Evolutionary conservation across 257 asterid species (phyloP).

Genomic region (Asclepias syriaca): DNA sequence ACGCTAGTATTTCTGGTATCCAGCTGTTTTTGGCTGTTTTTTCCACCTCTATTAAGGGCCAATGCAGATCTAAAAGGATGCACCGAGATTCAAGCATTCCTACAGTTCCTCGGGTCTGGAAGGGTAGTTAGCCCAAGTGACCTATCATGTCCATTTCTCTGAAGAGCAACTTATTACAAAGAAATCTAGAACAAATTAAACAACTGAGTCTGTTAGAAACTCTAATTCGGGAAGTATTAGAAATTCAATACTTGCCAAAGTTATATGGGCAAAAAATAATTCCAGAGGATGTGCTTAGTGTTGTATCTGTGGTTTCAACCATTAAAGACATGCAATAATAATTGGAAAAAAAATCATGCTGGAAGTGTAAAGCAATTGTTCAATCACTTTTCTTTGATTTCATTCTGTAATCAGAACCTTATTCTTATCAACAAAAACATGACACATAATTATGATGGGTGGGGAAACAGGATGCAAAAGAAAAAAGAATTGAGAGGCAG

Average conservation of each 20-base stretch:
- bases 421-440: not conserved
- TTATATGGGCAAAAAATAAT: not conserved
- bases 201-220: not conserved
- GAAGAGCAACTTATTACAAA: not conserved
- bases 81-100: conserved; percentile 37
- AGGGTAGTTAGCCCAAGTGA: conserved; percentile 34
- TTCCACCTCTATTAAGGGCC: conserved; percentile 43
- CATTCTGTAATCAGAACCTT: not conserved
- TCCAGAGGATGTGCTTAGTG: not conserved
- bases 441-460: not conserved
- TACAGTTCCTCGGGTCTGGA: conserved; percentile 32
- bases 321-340: not conserved
- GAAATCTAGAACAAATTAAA: not conserved
- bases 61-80: conserved; percentile 38
- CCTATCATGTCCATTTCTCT: conserved; percentile 38
- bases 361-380: no score
- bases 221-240: not conserved
- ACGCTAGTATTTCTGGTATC: conserved; percentile 27
- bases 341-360: not conserved
- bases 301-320: not conserved
- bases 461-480: not conserved
- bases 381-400: not conserved
- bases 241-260: not conserved
- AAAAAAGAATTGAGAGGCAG: not conserved
- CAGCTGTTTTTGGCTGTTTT: conserved; percentile 46